Evolutionary conservation across 176 grass and related monocot genomes (phyloP).

Genomic region (Triticum urartu): DNA sequence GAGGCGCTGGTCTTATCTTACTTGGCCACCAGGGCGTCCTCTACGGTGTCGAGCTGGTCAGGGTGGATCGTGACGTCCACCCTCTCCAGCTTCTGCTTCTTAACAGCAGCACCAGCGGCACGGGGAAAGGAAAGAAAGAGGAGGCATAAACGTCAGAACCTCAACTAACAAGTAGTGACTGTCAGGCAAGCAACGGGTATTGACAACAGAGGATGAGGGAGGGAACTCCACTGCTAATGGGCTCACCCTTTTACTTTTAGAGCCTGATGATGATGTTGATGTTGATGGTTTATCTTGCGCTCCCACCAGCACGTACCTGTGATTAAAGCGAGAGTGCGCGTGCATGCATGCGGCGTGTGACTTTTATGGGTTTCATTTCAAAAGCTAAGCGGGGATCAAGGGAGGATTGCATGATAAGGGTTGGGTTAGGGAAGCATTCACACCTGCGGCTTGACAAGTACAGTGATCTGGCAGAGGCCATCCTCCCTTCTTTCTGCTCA

Average conservation of each 20-base stretch:
- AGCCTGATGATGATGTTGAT: neutral
- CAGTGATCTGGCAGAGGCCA: slow-evolving; percentile 42
- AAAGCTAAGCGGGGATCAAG: neutral
- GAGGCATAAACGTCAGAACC: neutral
- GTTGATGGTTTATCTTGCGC: slow-evolving; percentile 56
- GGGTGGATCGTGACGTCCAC: slow-evolving; percentile 88
- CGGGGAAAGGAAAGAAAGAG: neutral
- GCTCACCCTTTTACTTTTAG: neutral
- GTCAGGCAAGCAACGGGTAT: neutral
- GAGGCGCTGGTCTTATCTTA: slow-evolving; percentile 17
- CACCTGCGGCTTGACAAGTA: slow-evolving; percentile 60
- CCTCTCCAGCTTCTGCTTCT: slow-evolving; percentile 69
- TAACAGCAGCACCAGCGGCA: slow-evolving; percentile 59
- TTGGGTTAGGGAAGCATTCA: neutral
- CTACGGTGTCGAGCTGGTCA: slow-evolving; percentile 73
- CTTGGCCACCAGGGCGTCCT: slow-evolving; percentile 85
- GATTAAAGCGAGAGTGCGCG: neutral
- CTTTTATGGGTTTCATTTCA: neutral
- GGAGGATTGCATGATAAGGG: neutral
- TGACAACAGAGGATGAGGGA: neutral
- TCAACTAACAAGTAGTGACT: neutral
- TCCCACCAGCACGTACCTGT: slow-evolving; percentile 24
- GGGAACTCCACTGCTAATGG: too few species aligned
- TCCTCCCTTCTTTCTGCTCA: slow-evolving; percentile 53
- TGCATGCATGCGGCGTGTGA: neutral